These are phyloP conservation scores for Tolypocladium pustulatum DNA, from an alignment of 2,329 filamentous ascomycete species.

Conservation along the genomic window DNA sequence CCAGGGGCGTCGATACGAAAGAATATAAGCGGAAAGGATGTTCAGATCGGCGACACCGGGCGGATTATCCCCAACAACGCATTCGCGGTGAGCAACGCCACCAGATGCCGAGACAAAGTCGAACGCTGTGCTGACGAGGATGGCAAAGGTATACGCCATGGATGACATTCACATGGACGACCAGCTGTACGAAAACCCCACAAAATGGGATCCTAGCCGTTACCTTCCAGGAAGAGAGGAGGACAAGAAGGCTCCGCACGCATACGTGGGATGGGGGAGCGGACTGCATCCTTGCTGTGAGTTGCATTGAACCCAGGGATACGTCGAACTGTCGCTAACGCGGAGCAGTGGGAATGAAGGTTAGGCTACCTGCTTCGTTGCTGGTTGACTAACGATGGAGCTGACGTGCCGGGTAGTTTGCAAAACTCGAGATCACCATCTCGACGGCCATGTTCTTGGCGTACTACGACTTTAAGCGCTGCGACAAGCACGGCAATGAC, in stretches of 20 bases:
- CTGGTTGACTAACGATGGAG: too few relatives aligned
- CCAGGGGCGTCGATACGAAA: constrained; percentile 38
- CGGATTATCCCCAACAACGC: constrained; percentile 38
- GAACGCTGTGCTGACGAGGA: constrained; percentile 1
- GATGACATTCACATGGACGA: constrained; percentile 39
- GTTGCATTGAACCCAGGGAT: neutral
- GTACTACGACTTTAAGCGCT: constrained; percentile 34
- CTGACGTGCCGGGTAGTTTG: constrained; percentile 24
- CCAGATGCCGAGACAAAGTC: neutral
- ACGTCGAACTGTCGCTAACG: neutral
- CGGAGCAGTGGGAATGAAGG: constrained; percentile 3
- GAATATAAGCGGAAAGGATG: constrained; percentile 33
- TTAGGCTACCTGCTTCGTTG: neutral
- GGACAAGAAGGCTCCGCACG: constrained; percentile 21
- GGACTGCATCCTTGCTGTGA: constrained; percentile 25
- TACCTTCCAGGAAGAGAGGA: constrained; percentile 36
- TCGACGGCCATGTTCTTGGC: constrained; percentile 38
- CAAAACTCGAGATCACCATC: constrained; percentile 41
- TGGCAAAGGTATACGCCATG: constrained; percentile 24
- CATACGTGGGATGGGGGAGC: constrained; percentile 24
- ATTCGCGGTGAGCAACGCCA: constrained; percentile 23
- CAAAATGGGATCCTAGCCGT: constrained; percentile 37
- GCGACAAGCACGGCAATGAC: constrained; percentile 26
- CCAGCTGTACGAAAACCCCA: constrained; percentile 35
- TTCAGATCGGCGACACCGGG: constrained; percentile 31